Evolutionary conservation across 768 basidiomycete species (phyloP).

Genomic region (Lyophyllum atratum): DNA sequence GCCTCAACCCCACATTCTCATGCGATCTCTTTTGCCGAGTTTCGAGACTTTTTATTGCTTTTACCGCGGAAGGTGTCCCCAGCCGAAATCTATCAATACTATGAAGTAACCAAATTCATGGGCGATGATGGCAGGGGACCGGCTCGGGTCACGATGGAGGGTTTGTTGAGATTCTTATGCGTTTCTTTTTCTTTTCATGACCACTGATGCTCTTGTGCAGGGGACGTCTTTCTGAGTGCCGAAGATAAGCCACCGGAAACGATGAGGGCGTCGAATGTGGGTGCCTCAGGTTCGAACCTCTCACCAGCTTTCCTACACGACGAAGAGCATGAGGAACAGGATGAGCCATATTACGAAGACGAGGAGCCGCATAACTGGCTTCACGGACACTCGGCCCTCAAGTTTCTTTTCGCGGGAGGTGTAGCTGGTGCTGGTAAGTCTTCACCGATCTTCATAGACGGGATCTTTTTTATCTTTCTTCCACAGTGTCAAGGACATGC

Average conservation of each 20-base stretch:
- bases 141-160: slow-evolving; percentile 88
- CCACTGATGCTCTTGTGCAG: slow-evolving; percentile 36
- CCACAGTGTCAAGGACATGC: slow-evolving; percentile 87
- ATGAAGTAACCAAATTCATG: slow-evolving; percentile 66
- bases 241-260: slow-evolving; percentile 62
- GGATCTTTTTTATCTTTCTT: slow-evolving; percentile 43
- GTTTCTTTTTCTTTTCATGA: slow-evolving; percentile 2
- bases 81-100: slow-evolving; percentile 85
- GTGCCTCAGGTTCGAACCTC: slow-evolving; percentile 11
- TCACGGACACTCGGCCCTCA: slow-evolving; percentile 73
- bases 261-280: slow-evolving; percentile 6
- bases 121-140: slow-evolving; percentile 78
- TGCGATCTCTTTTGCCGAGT: slow-evolving; percentile 77
- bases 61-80: slow-evolving; percentile 81
- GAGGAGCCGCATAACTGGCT: slow-evolving; percentile 63
- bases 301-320: slow-evolving; percentile 22
- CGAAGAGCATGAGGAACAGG: slow-evolving; percentile 45
- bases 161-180: slow-evolving; percentile 38
- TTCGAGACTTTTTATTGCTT: slow-evolving; percentile 87
- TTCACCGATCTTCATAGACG: slow-evolving; percentile 2
- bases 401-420: slow-evolving; percentile 92
- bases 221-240: slow-evolving; percentile 77
- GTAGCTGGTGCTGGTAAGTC: slow-evolving; percentile 87
- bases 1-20: slow-evolving; percentile 71
- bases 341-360: slow-evolving; percentile 52